Evolutionary conservation across 169 alveolate genomes (phyloP).

Genomic region (Plasmodium inui): DNA sequence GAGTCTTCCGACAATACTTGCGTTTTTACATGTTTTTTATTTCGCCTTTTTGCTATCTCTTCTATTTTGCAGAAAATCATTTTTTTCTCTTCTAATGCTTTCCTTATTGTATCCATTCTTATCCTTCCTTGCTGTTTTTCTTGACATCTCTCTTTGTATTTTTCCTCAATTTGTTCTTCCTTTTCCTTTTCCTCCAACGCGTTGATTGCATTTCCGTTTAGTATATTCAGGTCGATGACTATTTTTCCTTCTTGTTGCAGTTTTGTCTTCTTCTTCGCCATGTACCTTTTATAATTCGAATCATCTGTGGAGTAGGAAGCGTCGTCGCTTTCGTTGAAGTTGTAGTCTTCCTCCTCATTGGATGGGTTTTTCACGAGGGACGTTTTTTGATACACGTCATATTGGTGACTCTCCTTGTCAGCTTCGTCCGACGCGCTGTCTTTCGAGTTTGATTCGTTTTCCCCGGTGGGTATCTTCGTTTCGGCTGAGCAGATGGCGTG

Average conservation of each 20-base stretch:
- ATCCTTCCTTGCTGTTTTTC: conserved; percentile 23
- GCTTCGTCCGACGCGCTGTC: not conserved
- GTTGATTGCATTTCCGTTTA: conserved; percentile 3
- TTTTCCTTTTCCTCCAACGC: not conserved
- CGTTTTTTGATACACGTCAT: not conserved
- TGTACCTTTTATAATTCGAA: conserved; percentile 52
- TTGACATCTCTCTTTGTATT: conserved; percentile 7
- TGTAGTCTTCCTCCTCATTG: conserved; percentile 18
- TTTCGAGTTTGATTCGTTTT: not conserved
- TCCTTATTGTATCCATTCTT: conserved; percentile 28
- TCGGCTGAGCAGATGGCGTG: not conserved
- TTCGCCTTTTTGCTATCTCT: conserved; percentile 72
- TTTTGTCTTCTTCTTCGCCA: conserved; percentile 22
- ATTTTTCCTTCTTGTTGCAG: conserved; percentile 72
- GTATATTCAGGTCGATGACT: conserved; percentile 31
- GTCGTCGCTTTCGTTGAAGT: conserved; percentile 33
- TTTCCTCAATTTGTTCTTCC: conserved; percentile 32
- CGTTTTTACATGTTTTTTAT: conserved; percentile 58
- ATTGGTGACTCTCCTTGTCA: not conserved
- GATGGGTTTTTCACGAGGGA: not conserved
- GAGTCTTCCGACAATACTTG: conserved; percentile 72
- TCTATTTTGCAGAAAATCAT: conserved; percentile 65
- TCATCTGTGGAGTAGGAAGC: conserved; percentile 68
- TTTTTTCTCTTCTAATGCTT: conserved; percentile 51
- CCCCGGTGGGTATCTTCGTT: not conserved